A percentile compares a stretch with the other conserved stretches of the same genome.
Evolutionary conservation across 164 flowering plant genomes (phyloP).

Genomic region (Hamamelis virginiana): DNA sequence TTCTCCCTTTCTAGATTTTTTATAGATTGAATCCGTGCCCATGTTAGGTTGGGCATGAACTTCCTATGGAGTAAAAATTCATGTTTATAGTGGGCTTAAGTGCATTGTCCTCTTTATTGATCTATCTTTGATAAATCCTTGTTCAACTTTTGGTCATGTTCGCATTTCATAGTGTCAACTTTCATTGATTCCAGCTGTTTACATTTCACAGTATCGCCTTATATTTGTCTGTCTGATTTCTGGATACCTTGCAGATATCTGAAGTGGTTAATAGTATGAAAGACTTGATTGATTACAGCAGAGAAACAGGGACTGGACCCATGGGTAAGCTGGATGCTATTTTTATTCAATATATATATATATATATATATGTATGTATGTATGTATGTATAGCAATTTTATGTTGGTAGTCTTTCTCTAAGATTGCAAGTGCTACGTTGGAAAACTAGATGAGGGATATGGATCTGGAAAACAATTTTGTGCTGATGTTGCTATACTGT

Average conservation of each 20-base stretch:
- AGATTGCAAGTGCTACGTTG: not conserved
- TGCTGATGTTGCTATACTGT: not conserved
- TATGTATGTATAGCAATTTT: not conserved
- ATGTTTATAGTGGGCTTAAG: too few species aligned
- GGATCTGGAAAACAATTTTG: too few species aligned
- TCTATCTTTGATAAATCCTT: not conserved
- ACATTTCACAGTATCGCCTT: too few species aligned
- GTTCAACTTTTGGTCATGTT: not conserved
- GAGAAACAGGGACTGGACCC: slow-evolving; percentile 83
- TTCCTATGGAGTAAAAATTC: not conserved
- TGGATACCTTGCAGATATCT: slow-evolving; percentile 71
- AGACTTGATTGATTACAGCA: slow-evolving; percentile 96
- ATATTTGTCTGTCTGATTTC: not conserved
- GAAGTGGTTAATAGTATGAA: slow-evolving; percentile 99
- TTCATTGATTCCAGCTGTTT: not conserved
- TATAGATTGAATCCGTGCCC: not conserved
- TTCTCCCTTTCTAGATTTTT: not conserved
- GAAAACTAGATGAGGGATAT: not conserved
- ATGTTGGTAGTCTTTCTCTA: not conserved
- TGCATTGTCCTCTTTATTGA: not conserved
- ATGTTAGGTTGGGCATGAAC: not conserved
- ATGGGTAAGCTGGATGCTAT: slow-evolving; percentile 65
- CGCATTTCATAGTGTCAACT: not conserved
- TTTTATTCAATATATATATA: not conserved
- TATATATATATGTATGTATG: slow-evolving; percentile 6